These are phyloP conservation scores for Diaporthe citri DNA, from an alignment of 2,329 filamentous ascomycete genomes.

Conservation along the genomic window DNA sequence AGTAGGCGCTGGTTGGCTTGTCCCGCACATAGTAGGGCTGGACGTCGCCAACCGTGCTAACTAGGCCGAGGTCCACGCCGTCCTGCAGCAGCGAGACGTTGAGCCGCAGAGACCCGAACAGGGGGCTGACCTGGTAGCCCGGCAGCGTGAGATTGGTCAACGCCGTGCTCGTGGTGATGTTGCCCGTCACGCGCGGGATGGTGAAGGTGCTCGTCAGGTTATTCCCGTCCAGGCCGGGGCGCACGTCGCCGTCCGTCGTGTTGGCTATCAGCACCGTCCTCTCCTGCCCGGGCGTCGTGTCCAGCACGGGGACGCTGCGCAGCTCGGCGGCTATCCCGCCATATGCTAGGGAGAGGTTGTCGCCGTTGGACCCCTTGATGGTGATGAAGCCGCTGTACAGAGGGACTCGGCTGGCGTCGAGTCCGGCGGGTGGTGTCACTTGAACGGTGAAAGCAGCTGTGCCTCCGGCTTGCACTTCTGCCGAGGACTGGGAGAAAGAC, in stretches of 20 bases:
- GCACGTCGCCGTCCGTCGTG: constrained; percentile 20
- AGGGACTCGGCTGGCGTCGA: constrained; percentile 48
- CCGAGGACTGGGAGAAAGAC: constrained; percentile 41
- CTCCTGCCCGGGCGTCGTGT: constrained; percentile 38
- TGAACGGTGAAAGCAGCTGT: constrained; percentile 45
- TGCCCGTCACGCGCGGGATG: constrained; percentile 31
- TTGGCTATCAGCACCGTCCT: constrained; percentile 41
- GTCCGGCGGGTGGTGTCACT: constrained; percentile 45
- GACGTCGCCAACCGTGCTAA: constrained; percentile 16
- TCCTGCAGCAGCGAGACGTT: constrained; percentile 31
- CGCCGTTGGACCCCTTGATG: constrained; percentile 52
- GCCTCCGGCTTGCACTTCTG: constrained; percentile 45
- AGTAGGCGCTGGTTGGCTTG: background rate
- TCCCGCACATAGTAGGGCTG: constrained; percentile 18
- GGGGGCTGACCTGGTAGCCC: background rate
- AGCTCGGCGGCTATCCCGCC: constrained; percentile 51
- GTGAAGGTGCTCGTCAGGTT: constrained; percentile 31
- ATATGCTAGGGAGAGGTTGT: constrained; percentile 55
- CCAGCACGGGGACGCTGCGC: constrained; percentile 41
- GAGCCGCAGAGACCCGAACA: constrained; percentile 30
- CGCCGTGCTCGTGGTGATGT: constrained; percentile 31
- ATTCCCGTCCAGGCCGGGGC: constrained; percentile 27
- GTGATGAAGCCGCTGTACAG: constrained; percentile 59
- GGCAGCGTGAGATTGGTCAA: constrained; percentile 29
- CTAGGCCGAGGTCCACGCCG: constrained; percentile 27